Conservation (phyloP, 2,329 filamentous ascomycete species). For the Hypomyces rosellus region DNA sequence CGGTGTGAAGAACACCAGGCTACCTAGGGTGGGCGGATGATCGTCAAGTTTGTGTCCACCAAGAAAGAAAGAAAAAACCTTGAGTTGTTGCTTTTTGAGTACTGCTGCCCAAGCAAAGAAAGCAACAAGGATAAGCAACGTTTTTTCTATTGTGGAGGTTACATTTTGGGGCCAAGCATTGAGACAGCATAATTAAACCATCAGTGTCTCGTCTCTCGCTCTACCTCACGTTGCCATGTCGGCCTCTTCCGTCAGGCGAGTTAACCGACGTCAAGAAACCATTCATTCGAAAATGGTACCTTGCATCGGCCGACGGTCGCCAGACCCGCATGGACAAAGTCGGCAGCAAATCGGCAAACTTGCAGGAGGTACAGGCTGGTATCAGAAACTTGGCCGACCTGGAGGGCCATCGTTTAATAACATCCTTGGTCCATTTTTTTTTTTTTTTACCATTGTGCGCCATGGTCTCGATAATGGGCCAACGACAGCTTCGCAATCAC, state of each 20-base stretch:
- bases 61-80: too few relatives aligned
- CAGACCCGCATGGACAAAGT: neutral
- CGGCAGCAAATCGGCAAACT: neutral
- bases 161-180: too few relatives aligned
- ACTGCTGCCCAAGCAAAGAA: too few relatives aligned
- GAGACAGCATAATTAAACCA: too few relatives aligned
- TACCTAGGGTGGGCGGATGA: slow-evolving; percentile 6
- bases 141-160: too few relatives aligned
- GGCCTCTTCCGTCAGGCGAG: neutral
- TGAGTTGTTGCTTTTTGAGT: too few relatives aligned
- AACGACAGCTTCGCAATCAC: too few relatives aligned
- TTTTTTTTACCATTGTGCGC: too few relatives aligned
- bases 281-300: neutral
- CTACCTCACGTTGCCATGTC: neutral
- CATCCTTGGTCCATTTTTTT: too few relatives aligned
- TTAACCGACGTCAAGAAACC: neutral
- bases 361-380: neutral
- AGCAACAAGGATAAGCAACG: too few relatives aligned
- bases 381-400: neutral
- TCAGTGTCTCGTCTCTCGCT: too few relatives aligned
- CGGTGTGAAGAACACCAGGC: neutral
- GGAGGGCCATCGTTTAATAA: neutral
- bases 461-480: too few relatives aligned
- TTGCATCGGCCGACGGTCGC: neutral
- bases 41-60: neutral